Evolutionary conservation across 148 eudicot species (phyloP).

Genomic region (Fallopia convolvulus): DNA sequence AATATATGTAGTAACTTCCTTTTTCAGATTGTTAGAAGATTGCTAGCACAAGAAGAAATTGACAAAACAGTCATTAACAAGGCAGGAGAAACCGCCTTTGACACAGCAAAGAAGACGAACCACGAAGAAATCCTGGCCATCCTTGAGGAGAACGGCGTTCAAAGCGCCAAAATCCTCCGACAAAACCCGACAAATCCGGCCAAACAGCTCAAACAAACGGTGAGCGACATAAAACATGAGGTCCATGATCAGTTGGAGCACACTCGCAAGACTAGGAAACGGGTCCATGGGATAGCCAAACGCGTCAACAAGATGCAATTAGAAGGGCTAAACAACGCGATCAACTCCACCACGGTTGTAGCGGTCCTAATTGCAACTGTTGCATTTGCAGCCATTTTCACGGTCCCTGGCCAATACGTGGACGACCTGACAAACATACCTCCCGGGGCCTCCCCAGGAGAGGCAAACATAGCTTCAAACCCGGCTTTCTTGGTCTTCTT

Average conservation of each 20-base stretch:
- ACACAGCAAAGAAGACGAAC: conserved; percentile 36
- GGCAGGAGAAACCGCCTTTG: conserved; percentile 56
- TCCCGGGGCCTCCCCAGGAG: conserved; percentile 27
- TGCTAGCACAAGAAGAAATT: conserved; percentile 38
- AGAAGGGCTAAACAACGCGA: conserved; percentile 51
- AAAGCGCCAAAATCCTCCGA: conserved; percentile 27
- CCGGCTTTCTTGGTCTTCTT: conserved; percentile 32
- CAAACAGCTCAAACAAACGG: conserved; percentile 41
- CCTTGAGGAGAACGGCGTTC: conserved; percentile 30
- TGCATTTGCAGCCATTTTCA: conserved; percentile 51
- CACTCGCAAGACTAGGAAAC: conserved; percentile 33
- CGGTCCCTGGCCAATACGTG: conserved; percentile 40
- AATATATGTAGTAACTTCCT: not conserved
- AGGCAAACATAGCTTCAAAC: conserved; percentile 38
- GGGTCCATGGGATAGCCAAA: conserved; percentile 35
- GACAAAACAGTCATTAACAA: conserved; percentile 53
- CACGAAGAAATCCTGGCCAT: conserved; percentile 22
- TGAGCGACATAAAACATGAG: conserved; percentile 56
- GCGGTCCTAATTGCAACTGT: conserved; percentile 52
- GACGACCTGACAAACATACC: conserved; percentile 21
- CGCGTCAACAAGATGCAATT: conserved; percentile 39
- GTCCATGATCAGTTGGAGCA: conserved; percentile 51
- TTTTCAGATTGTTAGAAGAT: conserved; percentile 52
- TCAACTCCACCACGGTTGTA: conserved; percentile 45
- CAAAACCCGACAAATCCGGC: conserved; percentile 20